Base-by-base conservation (phyloP, 176 grass and related monocot genomes). In the Oryza rufipogon region DNA sequence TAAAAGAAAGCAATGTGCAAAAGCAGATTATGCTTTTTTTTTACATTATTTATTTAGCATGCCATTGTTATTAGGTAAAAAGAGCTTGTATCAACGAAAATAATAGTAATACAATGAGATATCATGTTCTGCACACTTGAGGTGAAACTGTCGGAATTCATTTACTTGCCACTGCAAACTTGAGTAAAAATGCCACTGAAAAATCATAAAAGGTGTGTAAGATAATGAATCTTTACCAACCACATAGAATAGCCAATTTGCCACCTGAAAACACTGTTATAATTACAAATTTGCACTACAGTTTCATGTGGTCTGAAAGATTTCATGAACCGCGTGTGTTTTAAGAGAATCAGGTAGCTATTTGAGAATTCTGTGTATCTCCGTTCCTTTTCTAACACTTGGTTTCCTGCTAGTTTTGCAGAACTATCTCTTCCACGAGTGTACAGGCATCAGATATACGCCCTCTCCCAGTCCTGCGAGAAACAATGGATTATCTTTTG, bases 401-500 rank as follows among this genome's bases (percentile, higher is more conserved):
- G 25, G 30, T 90, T 64, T 83, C 73, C 73, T 76, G 69, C 80
- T 95, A 95, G 91, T 98, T 95, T 90, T 95, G 91, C 92, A 93
- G 96, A 95, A 98, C 91, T 80, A 98, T 95, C 74, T 95, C 91
- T 12, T 79, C 81, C 60, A 80, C 69, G 1, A 70, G 80, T 80
- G 46, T 84, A 76, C 81, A 79, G 78, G 7, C 82, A 17, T 91
- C 91, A 90, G 96, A 95, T 83, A 85, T 98, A 85, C 84, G 93
- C 14, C 83, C 93, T 70, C 68, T 93, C 38, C 82, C 87, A 33
- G 91, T 98, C 32, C 90, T 98, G 75, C 80, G 73, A 75, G 80
- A 77, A 36, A 98, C 91, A 51, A 79, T 95, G 89, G 83, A 89
- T 74, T 90, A 95, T 93, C 90, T 98, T 76, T 83, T 91, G 77